Evolutionary conservation across 768 basidiomycete species (phyloP), one percentile per base, ranked within the genome.

Genomic region (Tricholoma flavovirens): DNA sequence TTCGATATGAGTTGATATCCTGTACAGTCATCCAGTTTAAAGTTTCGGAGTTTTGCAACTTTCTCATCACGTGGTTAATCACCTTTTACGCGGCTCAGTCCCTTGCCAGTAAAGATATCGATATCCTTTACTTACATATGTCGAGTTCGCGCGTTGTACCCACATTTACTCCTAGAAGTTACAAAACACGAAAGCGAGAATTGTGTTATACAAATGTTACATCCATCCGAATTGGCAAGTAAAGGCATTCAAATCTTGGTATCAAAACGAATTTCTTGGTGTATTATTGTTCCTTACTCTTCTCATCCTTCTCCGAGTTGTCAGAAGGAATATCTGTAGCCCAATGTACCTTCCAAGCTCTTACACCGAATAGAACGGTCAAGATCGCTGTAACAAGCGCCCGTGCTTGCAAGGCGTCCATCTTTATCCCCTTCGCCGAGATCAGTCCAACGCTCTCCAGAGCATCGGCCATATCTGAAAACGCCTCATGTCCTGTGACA

Each of bases 361-460:
- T 69, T 0, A 69, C 53, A 12, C 71, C 76, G 56, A 75, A 77
- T 1, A 75, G 57, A 11, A 68, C 35, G 0, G 58, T 63, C 52
- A 77, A 67, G 21, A 73, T 61, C 2, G 65, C 61, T 3, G 70
- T 67, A 6, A 72, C 66, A 6, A 72, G 56, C 2, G 71, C 69
- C 57, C 69, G 71, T 1, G 75, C 75, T 24, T 67, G 68, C 7
- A 64, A 11, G 12, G 56, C 55, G 0, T 55, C 53, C 51, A 61
- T 54, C 38, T 49, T 51, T 36, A 24, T 2, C 32, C 42, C 54
- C 38, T 38, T 49, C 46, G 5, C 17, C 43, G 53, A 33, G 19
- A 36, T 14, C 36, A 40, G 15, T 17, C 17, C 42, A 22, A 10
- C 19, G 21, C 45, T 11, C 19, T 56, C 60, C 54, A 40, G 64